Base-by-base conservation (phyloP, 441 rosid species). In the Croton setiger region DNA sequence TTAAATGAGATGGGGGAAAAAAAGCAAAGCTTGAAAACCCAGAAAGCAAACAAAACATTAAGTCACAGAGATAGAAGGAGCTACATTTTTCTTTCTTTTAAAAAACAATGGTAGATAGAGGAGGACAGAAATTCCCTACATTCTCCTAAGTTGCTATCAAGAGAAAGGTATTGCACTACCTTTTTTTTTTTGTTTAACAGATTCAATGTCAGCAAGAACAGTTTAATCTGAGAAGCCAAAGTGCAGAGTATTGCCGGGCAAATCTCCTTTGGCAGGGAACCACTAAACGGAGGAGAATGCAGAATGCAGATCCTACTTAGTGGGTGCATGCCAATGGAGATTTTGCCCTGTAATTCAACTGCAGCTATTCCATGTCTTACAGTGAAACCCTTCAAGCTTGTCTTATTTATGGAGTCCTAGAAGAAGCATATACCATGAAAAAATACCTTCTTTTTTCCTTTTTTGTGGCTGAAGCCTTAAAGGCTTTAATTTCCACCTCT, bases 211-310 rank as follows among this genome's bases (percentile, higher is more conserved):
- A 27, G 31, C 31, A 27, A 27, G 31, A 27, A 2, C 31, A 27
- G 31, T 27, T 27, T 27, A 27, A 27, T 27, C 2, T n/a, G 18
- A 57, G 35, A 21, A 17, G 56, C 56, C 56, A 52, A 61, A 41
- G 41, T 76, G 79, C 77, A 78, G 49, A 76, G 80, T 72, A 82
- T 79, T 75, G 75, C 84, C 41, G 81, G 75, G 79, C 80, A 82
- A 83, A 83, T 83, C 87, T 82, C 84, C 85, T 79, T 84, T 73
- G 83, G 79, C 82, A 74, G 71, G 63, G 48, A 63, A 74, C 73
- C 43, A 39, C 43, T 39, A 39, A 5, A 9, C 5, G 10, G 1
- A 39, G 43, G 43, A 39, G 43, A 27, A 27, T 27, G 31, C 31
- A 27, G 31, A 27, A 39, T 39, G 43, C 43, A 39, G 9, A 39